A percentile compares a stretch with the other conserved stretches of the same genome.
These are phyloP conservation scores for Chalaropsis ovoidea DNA, from an alignment of 2,329 filamentous ascomycete genomes.

Conservation along the genomic window DNA sequence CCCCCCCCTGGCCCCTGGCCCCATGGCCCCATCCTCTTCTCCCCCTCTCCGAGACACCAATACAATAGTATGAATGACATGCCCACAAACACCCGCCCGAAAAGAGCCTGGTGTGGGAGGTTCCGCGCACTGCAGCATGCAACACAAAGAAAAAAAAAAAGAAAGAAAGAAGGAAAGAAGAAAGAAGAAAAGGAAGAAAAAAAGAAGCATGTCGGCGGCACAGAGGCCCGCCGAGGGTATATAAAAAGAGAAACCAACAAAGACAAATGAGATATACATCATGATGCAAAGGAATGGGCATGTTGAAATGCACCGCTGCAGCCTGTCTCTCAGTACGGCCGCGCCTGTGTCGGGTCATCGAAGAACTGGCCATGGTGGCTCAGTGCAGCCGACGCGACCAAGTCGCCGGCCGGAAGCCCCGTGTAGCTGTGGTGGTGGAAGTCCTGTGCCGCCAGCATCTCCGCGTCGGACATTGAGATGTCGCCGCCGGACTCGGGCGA, in stretches of 20 bases:
- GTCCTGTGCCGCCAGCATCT: constrained; percentile 29
- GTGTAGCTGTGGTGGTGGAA: constrained; percentile 28
- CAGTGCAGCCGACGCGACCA: constrained; percentile 7
- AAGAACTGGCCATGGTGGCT: constrained; percentile 9
- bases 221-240: not conserved
- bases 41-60: not conserved
- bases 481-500: constrained; percentile 31
- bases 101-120: not conserved
- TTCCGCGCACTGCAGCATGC: not conserved
- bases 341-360: constrained; percentile 9
- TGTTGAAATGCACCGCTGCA: not conserved
- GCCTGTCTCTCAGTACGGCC: not conserved
- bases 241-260: not conserved
- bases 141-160: not conserved
- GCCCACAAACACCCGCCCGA: not conserved
- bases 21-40: not conserved
- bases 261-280: not conserved
- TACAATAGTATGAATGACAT: not conserved
- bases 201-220: constrained; percentile 2
- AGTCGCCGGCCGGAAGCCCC: constrained; percentile 27
- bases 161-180: not conserved
- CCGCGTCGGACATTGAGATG: constrained; percentile 33
- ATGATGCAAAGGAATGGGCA: constrained; percentile 4
- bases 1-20: too few species aligned
- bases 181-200: constrained; percentile 6